phyloP scores from a whole-genome alignment of 495 filamentous ascomycete genomes.

The Penicillium canariense region DNA sequence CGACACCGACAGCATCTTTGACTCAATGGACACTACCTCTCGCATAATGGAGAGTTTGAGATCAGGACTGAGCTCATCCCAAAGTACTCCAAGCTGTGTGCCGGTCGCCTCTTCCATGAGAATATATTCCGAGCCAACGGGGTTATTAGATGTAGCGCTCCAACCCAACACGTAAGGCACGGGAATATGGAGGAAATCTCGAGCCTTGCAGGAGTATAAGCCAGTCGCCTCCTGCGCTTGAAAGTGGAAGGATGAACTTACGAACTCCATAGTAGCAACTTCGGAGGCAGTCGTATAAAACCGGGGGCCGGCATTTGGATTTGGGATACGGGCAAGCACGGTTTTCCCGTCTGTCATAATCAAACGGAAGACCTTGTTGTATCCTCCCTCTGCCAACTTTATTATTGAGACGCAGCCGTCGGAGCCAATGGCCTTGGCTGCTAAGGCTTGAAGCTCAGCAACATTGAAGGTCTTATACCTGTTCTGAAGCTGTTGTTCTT shows the following conservation, averaged over 20 bases:
- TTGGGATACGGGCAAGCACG: constrained; percentile 31
- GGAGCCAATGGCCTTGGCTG: constrained; percentile 11
- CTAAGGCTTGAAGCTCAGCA: constrained; percentile 24
- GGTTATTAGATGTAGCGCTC: constrained; percentile 16
- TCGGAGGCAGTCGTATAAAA: constrained; percentile 36
- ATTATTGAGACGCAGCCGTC: constrained; percentile 21
- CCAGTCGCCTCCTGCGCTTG: background rate
- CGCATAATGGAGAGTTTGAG: constrained; percentile 29
- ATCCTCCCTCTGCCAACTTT: constrained; percentile 33
- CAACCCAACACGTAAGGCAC: constrained; percentile 25
- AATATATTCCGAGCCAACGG: constrained; percentile 32
- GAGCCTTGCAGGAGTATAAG: constrained; percentile 15
- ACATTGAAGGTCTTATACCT: constrained; percentile 32
- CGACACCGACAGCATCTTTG: constrained; percentile 23
- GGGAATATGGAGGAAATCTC: constrained; percentile 24
- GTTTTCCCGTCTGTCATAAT: constrained; percentile 27
- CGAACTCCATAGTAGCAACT: constrained; percentile 39
- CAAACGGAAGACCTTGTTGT: constrained; percentile 31
- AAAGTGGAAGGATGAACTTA: constrained; percentile 14
- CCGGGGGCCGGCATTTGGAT: constrained; percentile 27
- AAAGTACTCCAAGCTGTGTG: constrained; percentile 23
- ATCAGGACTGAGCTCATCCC: constrained; percentile 23
- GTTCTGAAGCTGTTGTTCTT: constrained; percentile 29
- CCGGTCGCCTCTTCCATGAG: constrained; percentile 29
- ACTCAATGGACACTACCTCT: constrained; percentile 22